A percentile compares a stretch with the other conserved stretches of the same genome.
Evolutionary conservation across 768 basidiomycete species (phyloP).

Genomic region (Mycena amicta): DNA sequence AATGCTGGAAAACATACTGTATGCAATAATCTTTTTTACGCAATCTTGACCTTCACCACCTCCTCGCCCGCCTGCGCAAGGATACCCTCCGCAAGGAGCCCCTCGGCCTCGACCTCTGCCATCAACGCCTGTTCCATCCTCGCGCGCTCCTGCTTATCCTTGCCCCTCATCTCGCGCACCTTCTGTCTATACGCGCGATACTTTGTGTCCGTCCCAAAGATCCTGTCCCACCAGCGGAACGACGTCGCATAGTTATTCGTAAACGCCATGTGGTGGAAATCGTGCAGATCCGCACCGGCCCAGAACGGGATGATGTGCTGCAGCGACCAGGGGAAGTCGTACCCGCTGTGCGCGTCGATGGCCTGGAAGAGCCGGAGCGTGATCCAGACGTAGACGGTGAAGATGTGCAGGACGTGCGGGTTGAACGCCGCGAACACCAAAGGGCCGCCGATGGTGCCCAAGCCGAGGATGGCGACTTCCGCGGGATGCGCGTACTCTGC

Average conservation of each 20-base stretch:
- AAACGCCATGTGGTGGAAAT: conserved; percentile 98
- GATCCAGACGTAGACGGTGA: conserved; percentile 95
- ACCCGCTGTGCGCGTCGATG: conserved; percentile 95
- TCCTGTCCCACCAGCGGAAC: conserved; percentile 90
- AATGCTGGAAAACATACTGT: no score
- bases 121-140: conserved; percentile 64
- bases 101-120: conserved; percentile 75
- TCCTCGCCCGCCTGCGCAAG: conserved; percentile 34
- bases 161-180: conserved; percentile 56
- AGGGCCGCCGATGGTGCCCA: conserved; percentile 88
- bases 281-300: conserved; percentile 97
- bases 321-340: conserved; percentile 98
- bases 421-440: conserved; percentile 82
- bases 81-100: conserved; percentile 67
- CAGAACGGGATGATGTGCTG: conserved; percentile 93
- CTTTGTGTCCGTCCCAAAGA: conserved; percentile 90
- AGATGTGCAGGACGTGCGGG: conserved; percentile 72
- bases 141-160: conserved; percentile 53
- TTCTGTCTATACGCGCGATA: conserved; percentile 80
- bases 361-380: conserved; percentile 94
- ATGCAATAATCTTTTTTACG: no score
- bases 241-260: conserved; percentile 92
- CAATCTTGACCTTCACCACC: conserved; percentile 34
- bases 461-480: conserved; percentile 92
- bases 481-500: conserved; percentile 98